These are phyloP conservation scores for Amylocystis lapponica DNA, from an alignment of 768 basidiomycete genomes.

Conservation along the genomic window DNA sequence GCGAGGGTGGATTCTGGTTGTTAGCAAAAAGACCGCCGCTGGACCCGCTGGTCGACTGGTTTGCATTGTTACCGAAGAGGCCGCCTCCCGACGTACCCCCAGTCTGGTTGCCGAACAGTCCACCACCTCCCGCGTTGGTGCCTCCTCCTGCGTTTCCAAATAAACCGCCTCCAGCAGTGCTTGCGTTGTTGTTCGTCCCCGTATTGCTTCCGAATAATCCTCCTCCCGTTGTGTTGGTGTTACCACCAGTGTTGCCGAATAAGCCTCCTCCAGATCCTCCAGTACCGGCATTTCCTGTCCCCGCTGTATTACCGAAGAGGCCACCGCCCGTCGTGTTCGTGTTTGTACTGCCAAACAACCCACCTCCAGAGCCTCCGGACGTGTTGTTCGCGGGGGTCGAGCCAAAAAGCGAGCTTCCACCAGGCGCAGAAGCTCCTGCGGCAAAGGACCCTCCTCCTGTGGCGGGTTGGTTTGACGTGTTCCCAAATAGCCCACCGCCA, in stretches of 20 bases:
- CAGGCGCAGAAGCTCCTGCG: too few species aligned
- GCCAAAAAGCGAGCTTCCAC: too few species aligned
- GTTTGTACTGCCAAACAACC: slow-evolving; percentile 22
- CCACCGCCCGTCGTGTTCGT: slow-evolving; percentile 10
- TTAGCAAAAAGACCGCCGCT: slow-evolving; percentile 14
- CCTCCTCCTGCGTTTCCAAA: slow-evolving; percentile 17
- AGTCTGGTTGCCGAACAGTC: slow-evolving; percentile 23
- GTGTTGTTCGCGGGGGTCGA: slow-evolving; percentile 3
- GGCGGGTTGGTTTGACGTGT: slow-evolving; percentile 6
- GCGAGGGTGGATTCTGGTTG: slow-evolving; percentile 2
- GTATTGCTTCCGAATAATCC: slow-evolving; percentile 17
- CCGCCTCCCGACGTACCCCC: slow-evolving; percentile 11
- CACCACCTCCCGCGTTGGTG: slow-evolving; percentile 8
- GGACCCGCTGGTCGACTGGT: slow-evolving; percentile 5
- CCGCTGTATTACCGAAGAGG: slow-evolving; percentile 16
- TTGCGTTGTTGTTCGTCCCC: slow-evolving; percentile 7
- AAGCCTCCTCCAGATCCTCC: slow-evolving; percentile 1
- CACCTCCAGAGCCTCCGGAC: slow-evolving; percentile 3
- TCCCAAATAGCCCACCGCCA: slow-evolving; percentile 26
- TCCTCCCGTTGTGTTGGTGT: slow-evolving; percentile 9
- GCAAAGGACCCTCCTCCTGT: too few species aligned
- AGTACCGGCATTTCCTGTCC: background rate
- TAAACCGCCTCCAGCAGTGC: slow-evolving; percentile 13
- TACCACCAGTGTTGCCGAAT: slow-evolving; percentile 3
- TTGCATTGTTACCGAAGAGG: slow-evolving; percentile 16